Conservation (phyloP, 441 rosid species). For the Hura crepitans region DNA sequence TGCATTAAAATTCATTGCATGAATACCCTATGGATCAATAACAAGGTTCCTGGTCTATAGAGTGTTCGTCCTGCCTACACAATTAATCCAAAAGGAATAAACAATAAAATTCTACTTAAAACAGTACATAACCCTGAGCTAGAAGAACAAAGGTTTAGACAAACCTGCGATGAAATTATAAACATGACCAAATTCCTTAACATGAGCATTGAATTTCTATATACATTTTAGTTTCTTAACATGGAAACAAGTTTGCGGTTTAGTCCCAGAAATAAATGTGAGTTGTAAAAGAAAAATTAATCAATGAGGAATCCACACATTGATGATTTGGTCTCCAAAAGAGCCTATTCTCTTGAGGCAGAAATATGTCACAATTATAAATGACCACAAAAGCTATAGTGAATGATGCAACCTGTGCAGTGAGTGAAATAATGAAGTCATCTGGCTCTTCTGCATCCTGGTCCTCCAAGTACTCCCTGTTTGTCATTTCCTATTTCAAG, state of each 20-base stretch:
- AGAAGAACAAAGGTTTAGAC: neutral
- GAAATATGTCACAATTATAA: neutral
- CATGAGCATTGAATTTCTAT: neutral
- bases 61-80: neutral
- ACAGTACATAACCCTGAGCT: neutral
- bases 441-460: constrained; percentile 99
- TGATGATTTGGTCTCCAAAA: neutral
- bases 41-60: neutral
- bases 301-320: neutral
- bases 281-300: neutral
- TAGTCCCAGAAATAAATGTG: neutral
- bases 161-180: neutral
- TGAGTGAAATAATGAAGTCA: constrained; percentile 82
- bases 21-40: too few species aligned
- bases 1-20: too few species aligned
- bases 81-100: neutral
- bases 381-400: constrained; percentile 5
- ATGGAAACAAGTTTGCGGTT: neutral
- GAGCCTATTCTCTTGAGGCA: neutral
- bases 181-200: neutral
- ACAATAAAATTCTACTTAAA: neutral
- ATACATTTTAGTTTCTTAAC: neutral
- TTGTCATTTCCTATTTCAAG: constrained; percentile 74
- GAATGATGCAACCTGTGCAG: constrained; percentile 63
- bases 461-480: constrained; percentile 86